Percentiles rank a stretch among this genome's conserved stretches.
Evolutionary conservation across 495 filamentous ascomycete genomes (phyloP).

Genomic region (Penicillium canariense): DNA sequence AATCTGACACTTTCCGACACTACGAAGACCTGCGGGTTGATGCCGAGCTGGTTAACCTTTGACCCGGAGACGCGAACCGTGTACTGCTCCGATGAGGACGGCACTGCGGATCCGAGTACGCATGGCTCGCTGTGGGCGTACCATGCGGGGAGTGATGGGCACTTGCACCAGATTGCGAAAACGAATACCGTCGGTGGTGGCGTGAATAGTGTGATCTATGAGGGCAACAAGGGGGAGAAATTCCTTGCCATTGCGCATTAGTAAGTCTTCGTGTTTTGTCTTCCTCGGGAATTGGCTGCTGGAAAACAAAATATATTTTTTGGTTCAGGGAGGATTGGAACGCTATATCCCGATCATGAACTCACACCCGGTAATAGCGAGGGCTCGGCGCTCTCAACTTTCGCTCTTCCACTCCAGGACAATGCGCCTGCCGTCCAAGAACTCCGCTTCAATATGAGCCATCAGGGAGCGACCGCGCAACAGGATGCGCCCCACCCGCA

Average conservation of each 20-base stretch:
- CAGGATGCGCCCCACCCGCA: slow-evolving; percentile 73
- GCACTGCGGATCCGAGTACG: slow-evolving; percentile 29
- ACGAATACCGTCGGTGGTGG: slow-evolving; percentile 33
- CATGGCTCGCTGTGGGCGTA: slow-evolving; percentile 34
- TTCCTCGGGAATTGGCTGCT: neutral
- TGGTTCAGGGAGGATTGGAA: neutral
- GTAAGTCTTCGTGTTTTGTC: slow-evolving; percentile 24
- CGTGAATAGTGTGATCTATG: slow-evolving; percentile 41
- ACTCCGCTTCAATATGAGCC: slow-evolving; percentile 50
- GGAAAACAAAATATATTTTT: neutral
- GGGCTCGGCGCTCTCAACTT: slow-evolving; percentile 38
- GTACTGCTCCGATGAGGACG: slow-evolving; percentile 65
- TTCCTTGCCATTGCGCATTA: slow-evolving; percentile 48
- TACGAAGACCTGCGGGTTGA: slow-evolving; percentile 45
- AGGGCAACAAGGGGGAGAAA: slow-evolving; percentile 25
- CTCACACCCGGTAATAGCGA: slow-evolving; percentile 20
- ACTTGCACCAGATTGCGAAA: slow-evolving; percentile 25
- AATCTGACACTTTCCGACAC: slow-evolving; percentile 40
- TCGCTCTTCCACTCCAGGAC: slow-evolving; percentile 28
- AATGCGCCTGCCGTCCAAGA: slow-evolving; percentile 37
- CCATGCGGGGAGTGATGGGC: slow-evolving; percentile 19
- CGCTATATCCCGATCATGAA: no score
- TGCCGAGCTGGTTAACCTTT: slow-evolving; percentile 60
- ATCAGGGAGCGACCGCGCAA: slow-evolving; percentile 50
- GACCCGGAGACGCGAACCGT: slow-evolving; percentile 51